Percentiles rank a stretch among this genome's conserved stretches.
Evolutionary conservation across 805 yeast genomes (phyloP).

Genomic region (Priceomyces melissophilus): DNA sequence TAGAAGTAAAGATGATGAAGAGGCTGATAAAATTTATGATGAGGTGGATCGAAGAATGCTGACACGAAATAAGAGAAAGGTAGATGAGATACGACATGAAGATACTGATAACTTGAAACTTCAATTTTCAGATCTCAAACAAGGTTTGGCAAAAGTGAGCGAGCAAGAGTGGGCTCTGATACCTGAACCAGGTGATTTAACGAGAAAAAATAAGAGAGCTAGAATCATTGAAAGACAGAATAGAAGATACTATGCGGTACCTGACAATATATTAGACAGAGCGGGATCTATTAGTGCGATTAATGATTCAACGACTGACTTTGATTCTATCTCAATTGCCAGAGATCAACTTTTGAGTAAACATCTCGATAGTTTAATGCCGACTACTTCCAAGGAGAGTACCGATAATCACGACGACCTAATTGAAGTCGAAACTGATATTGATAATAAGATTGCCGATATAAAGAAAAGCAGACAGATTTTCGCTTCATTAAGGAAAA

Average conservation of each 20-base stretch:
- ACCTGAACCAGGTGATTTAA: constrained; percentile 88
- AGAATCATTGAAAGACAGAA: constrained; percentile 59
- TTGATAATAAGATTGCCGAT: constrained; percentile 48
- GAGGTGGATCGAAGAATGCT: constrained; percentile 59
- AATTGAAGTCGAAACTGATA: constrained; percentile 22
- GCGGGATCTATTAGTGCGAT: constrained; percentile 9
- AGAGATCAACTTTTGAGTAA: constrained; percentile 56
- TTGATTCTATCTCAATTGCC: constrained; percentile 59
- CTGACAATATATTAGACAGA: constrained; percentile 59
- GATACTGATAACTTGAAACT: constrained; percentile 14
- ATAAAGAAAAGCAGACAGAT: constrained; percentile 55
- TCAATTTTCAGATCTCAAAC: constrained; percentile 67
- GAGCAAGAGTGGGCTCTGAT: constrained; percentile 74
- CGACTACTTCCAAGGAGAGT: constrained; percentile 5
- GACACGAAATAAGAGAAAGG: constrained; percentile 22
- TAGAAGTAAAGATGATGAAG: constrained; percentile 58
- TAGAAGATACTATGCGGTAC: constrained; percentile 76
- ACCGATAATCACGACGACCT: constrained; percentile 18
- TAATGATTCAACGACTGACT: constrained; percentile 32
- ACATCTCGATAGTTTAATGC: constrained; percentile 42
- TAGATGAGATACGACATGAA: constrained; percentile 1
- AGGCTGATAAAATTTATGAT: constrained; percentile 70
- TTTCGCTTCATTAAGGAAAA: constrained; percentile 62
- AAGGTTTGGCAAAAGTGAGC: constrained; percentile 54
- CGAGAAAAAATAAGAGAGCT: constrained; percentile 71